These are phyloP conservation scores for Rhodamnia rubescens DNA, from an alignment of 345 rosid genomes.

Conservation along the genomic window DNA sequence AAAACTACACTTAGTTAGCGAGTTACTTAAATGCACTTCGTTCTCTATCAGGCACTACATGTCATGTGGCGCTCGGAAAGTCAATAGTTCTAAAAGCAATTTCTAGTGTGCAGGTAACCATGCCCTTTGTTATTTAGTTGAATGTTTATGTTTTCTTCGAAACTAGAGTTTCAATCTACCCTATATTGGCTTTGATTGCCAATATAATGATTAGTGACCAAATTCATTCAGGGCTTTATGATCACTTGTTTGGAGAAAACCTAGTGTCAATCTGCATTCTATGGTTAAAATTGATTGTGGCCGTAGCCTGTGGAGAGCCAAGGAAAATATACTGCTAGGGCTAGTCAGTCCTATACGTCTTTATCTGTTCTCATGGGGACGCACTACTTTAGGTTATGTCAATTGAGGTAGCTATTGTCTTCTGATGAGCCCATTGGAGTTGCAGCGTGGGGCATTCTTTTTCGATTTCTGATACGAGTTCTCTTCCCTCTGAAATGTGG, in stretches of 20 bases:
- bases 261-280: background rate
- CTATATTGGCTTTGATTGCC: background rate
- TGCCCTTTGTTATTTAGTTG: background rate
- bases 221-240: background rate
- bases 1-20: background rate
- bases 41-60: conserved; percentile 61
- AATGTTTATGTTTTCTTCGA: background rate
- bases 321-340: no score
- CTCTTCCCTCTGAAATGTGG: no score
- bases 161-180: background rate
- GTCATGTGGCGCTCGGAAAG: conserved; percentile 97
- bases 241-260: background rate
- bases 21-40: background rate
- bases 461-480: no score
- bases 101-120: conserved; percentile 83
- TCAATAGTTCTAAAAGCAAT: conserved; percentile 92
- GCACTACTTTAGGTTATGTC: background rate
- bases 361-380: background rate
- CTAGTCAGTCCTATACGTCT: background rate
- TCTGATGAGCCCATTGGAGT: no score
- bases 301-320: no score
- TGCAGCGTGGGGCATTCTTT: no score
- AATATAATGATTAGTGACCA: background rate
- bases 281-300: background rate
- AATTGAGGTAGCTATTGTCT: background rate